Evolutionary conservation across 495 filamentous ascomycete species (phyloP).

Genomic region (Penicillium pulvis): DNA sequence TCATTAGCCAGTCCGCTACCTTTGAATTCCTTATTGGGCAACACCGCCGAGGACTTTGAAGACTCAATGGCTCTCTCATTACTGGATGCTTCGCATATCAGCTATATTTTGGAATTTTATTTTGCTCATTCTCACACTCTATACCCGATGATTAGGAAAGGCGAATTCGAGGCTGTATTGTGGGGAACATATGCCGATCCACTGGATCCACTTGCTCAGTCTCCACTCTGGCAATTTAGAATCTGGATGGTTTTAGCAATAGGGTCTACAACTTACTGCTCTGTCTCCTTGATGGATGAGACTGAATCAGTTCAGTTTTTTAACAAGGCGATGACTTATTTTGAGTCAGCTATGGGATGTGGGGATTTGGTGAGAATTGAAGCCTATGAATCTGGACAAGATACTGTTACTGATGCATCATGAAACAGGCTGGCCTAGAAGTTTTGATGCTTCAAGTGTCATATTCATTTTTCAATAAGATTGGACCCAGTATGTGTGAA

Average conservation of each 20-base stretch:
- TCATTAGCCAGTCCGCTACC: conserved; percentile 23
- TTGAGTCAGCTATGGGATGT: conserved; percentile 37
- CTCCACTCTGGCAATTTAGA: conserved; percentile 34
- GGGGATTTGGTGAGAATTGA: conserved; percentile 33
- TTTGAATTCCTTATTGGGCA: conserved; percentile 21
- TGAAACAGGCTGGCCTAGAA: conserved; percentile 35
- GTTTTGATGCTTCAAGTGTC: conserved; percentile 45
- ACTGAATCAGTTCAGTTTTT: conserved; percentile 37
- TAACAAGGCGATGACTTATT: conserved; percentile 41
- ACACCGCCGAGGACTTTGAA: conserved; percentile 19
- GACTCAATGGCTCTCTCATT: conserved; percentile 20
- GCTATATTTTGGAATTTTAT: conserved; percentile 37
- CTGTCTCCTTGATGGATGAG: conserved; percentile 40
- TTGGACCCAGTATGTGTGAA: conserved; percentile 39
- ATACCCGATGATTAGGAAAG: conserved; percentile 37
- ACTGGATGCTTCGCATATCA: conserved; percentile 29
- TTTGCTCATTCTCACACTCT: conserved; percentile 46
- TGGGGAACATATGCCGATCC: conserved; percentile 33
- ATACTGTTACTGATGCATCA: neutral
- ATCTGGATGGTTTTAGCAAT: conserved; percentile 47
- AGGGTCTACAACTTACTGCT: conserved; percentile 40
- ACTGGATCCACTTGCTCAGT: conserved; percentile 25
- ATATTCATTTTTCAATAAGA: conserved; percentile 44
- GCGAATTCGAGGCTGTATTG: conserved; percentile 31
- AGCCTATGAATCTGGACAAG: neutral